Base-by-base conservation (phyloP, 2,329 filamentous ascomycete species). In the Drechslerella dactyloides region DNA sequence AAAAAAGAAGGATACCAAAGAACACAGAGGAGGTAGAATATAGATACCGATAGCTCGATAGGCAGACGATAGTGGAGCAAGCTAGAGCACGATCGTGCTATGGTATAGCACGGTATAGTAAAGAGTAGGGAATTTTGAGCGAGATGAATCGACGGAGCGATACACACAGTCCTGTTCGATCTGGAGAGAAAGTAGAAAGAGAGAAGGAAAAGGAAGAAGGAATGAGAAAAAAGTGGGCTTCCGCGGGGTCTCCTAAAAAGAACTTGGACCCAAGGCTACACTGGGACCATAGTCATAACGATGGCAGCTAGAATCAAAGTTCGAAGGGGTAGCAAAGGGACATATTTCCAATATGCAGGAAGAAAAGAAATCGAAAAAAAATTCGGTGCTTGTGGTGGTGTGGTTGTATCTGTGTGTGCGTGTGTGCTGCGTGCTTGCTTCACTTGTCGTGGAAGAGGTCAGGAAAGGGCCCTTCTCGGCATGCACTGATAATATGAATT, bases 201-300 rank as follows among this genome's bases (percentile, higher is more conserved):
- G 48, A 46, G n/a, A 19, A 48, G 52, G 30, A 21, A 15, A 51
- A 51, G n/a, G 21, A n/a, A 50, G 37, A 23, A 50, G 35, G 19
- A 51, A 52, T 51, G 7, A 23, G 35, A 35, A 24, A 46, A 58
- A 48, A 11, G 24, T 42, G n/a, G 13, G 37, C 24, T 62, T 53
- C 52, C 48, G 57, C 57, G 58, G 58, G 52, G 58, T 62, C 7
- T 54, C 58, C 58, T 62, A 52, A 60, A 60, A 60, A 40, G 44
- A 23, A 60, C 44, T 13, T 42, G 37, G n/a, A 13, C 37, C 15
- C 37, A 42, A 13, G 57, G 57, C 44, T 59, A 40, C 56, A 51
- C 57, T 37, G 44, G 57, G 57, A 50, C 44, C 46, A 23, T 44
- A 50, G 40, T 13, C 46, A 60, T 15, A 3, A 13, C 13, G 11